Percentiles rank a stretch among this genome's conserved stretches.
These are phyloP conservation scores for Stromatinia cepivora DNA, from an alignment of 2,329 filamentous ascomycete genomes.

Conservation along the genomic window DNA sequence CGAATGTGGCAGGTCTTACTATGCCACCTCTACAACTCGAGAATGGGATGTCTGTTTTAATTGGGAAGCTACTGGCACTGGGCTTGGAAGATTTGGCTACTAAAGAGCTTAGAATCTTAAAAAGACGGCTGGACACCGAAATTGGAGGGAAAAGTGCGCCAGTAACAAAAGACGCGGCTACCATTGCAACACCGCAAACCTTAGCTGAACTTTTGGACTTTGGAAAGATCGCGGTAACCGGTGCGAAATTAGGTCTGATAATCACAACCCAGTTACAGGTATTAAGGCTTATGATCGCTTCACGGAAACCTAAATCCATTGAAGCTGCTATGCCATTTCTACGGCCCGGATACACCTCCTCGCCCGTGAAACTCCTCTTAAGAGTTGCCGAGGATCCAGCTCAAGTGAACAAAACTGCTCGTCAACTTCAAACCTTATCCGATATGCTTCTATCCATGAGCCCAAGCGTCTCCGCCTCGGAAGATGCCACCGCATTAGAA, in stretches of 20 bases:
- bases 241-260: conserved; percentile 54
- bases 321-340: conserved; percentile 59
- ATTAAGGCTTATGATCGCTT: conserved; percentile 61
- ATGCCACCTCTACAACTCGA: conserved; percentile 69
- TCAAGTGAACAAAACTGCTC: conserved; percentile 58
- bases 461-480: conserved; percentile 64
- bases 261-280: conserved; percentile 64
- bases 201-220: conserved; percentile 65
- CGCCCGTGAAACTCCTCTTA: conserved; percentile 59
- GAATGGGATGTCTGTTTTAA: conserved; percentile 68
- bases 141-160: conserved; percentile 22
- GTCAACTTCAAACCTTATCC: conserved; percentile 66
- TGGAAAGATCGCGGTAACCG: conserved; percentile 46
- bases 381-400: conserved; percentile 45
- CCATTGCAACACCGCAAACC: conserved; percentile 44
- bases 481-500: conserved; percentile 58
- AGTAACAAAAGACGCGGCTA: conserved; percentile 39
- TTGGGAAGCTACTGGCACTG: conserved; percentile 64
- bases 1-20: conserved; percentile 51
- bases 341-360: conserved; percentile 52
- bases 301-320: conserved; percentile 59
- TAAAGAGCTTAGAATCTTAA: conserved; percentile 67
- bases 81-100: conserved; percentile 66
- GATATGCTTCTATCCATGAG: conserved; percentile 65
- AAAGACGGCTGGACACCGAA: conserved; percentile 58